Conservation (phyloP, 2,329 filamentous ascomycete species). For the Boeremia lycopersici region DNA sequence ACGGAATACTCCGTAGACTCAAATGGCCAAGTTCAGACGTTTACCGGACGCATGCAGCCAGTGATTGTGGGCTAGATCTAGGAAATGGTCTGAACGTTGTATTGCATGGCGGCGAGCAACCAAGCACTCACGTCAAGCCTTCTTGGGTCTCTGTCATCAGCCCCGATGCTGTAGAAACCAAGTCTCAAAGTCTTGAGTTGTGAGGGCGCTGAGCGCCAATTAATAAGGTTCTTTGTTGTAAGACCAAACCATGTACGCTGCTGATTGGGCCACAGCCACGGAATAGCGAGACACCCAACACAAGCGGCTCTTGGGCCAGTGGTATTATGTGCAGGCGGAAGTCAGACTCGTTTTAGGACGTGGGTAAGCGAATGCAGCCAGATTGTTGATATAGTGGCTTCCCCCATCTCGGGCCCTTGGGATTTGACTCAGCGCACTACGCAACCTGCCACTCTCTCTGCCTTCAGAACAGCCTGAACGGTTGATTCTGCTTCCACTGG, state of each 20-base stretch:
- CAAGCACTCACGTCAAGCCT: background rate
- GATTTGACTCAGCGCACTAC: background rate
- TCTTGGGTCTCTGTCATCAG: too few relatives aligned
- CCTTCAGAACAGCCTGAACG: background rate
- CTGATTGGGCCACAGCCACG: conserved; percentile 1
- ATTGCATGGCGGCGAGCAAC: background rate
- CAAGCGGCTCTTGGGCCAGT: conserved; percentile 3
- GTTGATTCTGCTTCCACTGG: background rate
- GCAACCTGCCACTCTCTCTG: background rate
- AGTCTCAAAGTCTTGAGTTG: background rate
- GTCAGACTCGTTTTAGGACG: conserved; percentile 5
- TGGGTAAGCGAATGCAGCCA: conserved; percentile 16
- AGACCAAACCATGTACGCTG: conserved; percentile 1
- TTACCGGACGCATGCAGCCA: background rate
- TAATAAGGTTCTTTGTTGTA: background rate
- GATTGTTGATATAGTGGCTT: conserved; percentile 12
- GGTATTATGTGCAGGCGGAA: conserved; percentile 10
- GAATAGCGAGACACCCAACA: conserved; percentile 3
- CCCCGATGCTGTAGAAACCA: too few relatives aligned
- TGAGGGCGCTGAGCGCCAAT: background rate
- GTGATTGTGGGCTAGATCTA: background rate
- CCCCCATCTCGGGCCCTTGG: background rate
- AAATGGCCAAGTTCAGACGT: background rate
- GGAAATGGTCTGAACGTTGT: background rate
- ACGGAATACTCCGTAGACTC: background rate